Percentiles rank a stretch among this genome's conserved stretches.
Conservation (phyloP, 176 grass and related monocot genomes). For the Aegilops umbellulata region DNA sequence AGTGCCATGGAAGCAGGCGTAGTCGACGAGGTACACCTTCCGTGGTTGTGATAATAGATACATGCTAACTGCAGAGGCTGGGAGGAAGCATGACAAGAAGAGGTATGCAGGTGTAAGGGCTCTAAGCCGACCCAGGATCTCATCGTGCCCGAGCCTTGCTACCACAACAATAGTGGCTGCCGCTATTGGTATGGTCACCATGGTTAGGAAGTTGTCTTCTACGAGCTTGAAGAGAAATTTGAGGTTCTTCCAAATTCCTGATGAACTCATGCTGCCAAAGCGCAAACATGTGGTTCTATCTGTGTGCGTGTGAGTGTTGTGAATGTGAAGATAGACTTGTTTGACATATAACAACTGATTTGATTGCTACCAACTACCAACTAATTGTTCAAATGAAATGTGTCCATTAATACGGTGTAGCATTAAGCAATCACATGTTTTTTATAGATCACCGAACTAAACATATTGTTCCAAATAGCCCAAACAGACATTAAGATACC, state of each 20-base stretch:
- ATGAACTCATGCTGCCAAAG: neutral
- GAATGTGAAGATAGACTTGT: neutral
- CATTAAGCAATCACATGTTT: neutral
- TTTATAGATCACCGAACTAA: neutral
- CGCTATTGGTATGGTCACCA: constrained; percentile 6
- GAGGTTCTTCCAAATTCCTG: neutral
- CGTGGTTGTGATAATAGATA: constrained; percentile 41
- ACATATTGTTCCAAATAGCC: neutral
- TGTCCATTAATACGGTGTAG: neutral
- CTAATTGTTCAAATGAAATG: neutral
- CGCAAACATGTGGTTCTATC: neutral
- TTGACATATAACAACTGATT: neutral
- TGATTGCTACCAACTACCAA: neutral
- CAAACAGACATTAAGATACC: neutral
- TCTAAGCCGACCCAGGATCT: neutral
- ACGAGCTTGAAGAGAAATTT: constrained; percentile 31
- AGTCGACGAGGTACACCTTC: constrained; percentile 60
- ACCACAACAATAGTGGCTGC: neutral
- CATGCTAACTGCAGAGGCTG: neutral
- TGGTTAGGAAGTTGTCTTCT: constrained; percentile 27
- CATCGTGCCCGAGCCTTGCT: neutral
- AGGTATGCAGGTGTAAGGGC: constrained; percentile 26
- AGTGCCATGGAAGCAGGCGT: constrained; percentile 57
- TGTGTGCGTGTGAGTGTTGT: neutral
- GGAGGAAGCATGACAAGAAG: constrained; percentile 26